Evolutionary conservation across 345 rosid genomes (phyloP).

Genomic region (Pelargonium nanum): DNA sequence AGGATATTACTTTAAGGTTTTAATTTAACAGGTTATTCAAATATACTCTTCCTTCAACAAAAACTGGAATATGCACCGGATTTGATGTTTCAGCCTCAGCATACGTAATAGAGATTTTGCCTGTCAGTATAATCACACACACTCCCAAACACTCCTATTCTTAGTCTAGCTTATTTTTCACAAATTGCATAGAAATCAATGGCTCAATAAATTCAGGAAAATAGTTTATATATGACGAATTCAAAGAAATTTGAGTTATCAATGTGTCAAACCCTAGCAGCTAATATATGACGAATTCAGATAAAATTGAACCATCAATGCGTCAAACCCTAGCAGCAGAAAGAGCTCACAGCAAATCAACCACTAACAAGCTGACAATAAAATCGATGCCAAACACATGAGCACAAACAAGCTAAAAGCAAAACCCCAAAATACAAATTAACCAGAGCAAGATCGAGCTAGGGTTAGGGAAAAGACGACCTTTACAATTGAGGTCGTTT

Average conservation of each 20-base stretch:
- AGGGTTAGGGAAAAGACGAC: slow-evolving; percentile 21
- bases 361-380: neutral
- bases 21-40: too few species aligned
- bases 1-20: neutral
- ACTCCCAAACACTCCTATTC: neutral
- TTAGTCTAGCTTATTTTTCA: neutral
- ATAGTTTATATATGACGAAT: too few species aligned
- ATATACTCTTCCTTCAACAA: neutral
- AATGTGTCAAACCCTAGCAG: too few species aligned
- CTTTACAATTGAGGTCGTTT: slow-evolving; percentile 89
- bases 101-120: neutral
- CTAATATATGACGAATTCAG: too few species aligned
- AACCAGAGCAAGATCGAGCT: neutral
- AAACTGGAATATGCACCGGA: neutral
- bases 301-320: too few species aligned
- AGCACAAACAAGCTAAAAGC: neutral
- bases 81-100: too few species aligned
- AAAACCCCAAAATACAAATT: too few species aligned
- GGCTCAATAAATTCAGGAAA: too few species aligned
- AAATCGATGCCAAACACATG: neutral
- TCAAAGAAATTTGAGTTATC: too few species aligned
- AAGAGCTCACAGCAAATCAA: neutral
- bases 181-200: too few species aligned
- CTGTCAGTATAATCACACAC: neutral
- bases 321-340: neutral